Evolutionary conservation across 225 moss, liverwort and hornwort species (phyloP), one percentile per base, ranked within the genome.

Genomic region (Lunularia cruciata): DNA sequence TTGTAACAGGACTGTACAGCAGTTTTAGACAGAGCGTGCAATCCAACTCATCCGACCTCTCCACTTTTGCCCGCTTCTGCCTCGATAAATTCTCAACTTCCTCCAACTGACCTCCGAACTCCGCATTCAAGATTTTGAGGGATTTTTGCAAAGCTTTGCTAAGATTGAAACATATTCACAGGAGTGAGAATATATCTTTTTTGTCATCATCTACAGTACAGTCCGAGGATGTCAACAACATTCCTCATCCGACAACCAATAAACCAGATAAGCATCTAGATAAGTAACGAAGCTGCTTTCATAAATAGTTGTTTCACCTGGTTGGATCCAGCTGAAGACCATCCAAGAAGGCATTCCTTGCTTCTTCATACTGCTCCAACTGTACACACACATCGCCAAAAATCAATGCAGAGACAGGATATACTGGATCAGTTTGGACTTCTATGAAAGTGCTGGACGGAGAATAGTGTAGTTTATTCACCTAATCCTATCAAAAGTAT

Each of bases 1-100:
- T 95, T 20, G 95, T 92, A 69, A 95, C 76, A 30, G 90, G 92
- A 68, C 84, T 81, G 72, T 90, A 85, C 16, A 95, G 79, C 59
- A 92, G 77, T 83, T 95, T 92, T 39, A 95, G 79, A 79, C 95
- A 95, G 48, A 95, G 73, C 22, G 83, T 95, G 72, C 95, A 95
- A 67, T 95, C 95, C 52, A 92, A 73, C 61, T 92, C 95, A 63
- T 95, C 92, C 51, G 85, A 92, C 6, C 82, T 86, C 71, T 88
- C 81, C 69, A 95, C 39, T 77, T 81, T 84, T n/a, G 67, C 70
- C 60, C 92, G 85, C 69, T 90, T 87, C 42, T 74, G 58, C 28
- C 76, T 81, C 32, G 72, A 77, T 57, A 56, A 68, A 10, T 76
- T 83, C 62, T 83, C 81, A 72, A 71, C 75, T 77, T 83, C 83